phyloP scores from a whole-genome alignment of 148 eudicot species.

The Cornus florida region DNA sequence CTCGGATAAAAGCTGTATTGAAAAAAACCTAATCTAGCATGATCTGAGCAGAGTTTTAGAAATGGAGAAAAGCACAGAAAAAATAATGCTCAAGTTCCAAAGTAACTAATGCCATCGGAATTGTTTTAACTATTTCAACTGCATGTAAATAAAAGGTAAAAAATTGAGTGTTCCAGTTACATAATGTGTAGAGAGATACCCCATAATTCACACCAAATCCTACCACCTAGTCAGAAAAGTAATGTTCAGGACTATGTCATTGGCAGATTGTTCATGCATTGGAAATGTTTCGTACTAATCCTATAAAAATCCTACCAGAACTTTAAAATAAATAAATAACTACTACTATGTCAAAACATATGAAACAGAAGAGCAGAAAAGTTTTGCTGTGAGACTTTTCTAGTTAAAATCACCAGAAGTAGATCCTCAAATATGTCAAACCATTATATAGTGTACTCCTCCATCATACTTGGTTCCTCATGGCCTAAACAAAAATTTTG shows the following conservation, averaged over 20 bases:
- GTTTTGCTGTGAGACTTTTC: background rate
- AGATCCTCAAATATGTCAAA: background rate
- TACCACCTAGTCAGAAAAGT: background rate
- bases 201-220: background rate
- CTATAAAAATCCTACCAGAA: background rate
- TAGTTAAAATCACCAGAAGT: background rate
- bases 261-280: background rate
- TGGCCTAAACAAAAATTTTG: too few relatives aligned
- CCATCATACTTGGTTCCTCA: too few relatives aligned
- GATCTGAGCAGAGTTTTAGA: background rate
- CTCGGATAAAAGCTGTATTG: background rate
- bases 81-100: background rate
- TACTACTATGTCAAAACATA: background rate
- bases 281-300: background rate
- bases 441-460: background rate
- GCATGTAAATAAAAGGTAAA: background rate
- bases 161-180: background rate
- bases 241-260: background rate
- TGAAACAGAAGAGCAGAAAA: background rate
- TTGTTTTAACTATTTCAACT: background rate
- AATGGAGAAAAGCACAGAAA: background rate
- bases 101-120: background rate
- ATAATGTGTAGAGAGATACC: too few relatives aligned
- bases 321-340: too few relatives aligned
- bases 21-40: background rate